Conservation (phyloP, 73 alveolate genomes). For the Blepharisma stoltei region DNA sequence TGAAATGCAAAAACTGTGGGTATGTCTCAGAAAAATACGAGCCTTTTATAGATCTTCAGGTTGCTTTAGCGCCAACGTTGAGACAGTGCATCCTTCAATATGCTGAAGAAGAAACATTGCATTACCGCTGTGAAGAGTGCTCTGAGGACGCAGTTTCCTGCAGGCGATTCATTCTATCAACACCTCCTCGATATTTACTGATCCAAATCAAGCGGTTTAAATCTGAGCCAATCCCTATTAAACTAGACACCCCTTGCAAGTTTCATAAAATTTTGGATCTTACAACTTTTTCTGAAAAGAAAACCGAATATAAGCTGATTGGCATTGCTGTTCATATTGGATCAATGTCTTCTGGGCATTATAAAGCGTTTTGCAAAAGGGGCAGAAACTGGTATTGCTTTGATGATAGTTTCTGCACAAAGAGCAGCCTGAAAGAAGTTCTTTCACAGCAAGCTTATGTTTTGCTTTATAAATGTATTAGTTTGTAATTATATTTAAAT, state of each 20-base stretch:
- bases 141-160: neutral
- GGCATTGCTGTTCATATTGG: constrained; percentile 8
- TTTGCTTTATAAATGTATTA: no score
- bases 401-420: neutral
- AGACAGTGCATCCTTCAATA: neutral
- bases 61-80: neutral
- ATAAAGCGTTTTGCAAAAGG: constrained; percentile 6
- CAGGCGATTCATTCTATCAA: neutral
- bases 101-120: neutral
- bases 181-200: neutral
- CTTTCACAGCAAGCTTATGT: no score
- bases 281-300: neutral
- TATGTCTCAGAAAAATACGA: neutral
- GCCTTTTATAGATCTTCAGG: neutral
- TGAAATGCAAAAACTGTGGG: neutral
- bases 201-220: constrained; percentile 14
- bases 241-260: neutral
- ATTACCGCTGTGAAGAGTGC: neutral
- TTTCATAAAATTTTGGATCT: neutral
- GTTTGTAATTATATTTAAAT: no score
- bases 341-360: neutral
- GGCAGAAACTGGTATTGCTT: neutral
- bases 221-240: neutral
- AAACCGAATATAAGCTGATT: neutral
- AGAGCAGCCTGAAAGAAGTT: neutral